Percentiles rank a stretch among this genome's conserved stretches.
phyloP scores from a whole-genome alignment of 805 yeast genomes.

The Wickerhamomyces tratensis region DNA sequence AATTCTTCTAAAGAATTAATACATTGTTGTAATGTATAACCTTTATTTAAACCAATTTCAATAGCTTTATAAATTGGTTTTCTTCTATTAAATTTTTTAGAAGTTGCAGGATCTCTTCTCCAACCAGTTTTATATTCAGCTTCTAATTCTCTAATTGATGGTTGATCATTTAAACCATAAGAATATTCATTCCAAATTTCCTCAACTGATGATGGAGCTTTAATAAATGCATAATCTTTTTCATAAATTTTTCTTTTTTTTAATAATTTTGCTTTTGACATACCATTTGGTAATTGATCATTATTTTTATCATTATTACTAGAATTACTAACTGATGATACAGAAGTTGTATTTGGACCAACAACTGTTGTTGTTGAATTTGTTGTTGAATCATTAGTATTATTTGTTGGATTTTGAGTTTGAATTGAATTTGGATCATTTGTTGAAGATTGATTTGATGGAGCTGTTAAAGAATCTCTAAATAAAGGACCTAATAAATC shows the following conservation, averaged over 20 bases:
- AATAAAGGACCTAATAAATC: background rate
- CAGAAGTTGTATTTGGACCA: too few relatives aligned
- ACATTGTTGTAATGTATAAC: constrained; percentile 31
- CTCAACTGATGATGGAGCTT: constrained; percentile 34
- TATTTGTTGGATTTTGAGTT: too few relatives aligned
- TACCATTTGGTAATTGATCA: background rate
- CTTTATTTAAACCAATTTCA: constrained; percentile 36
- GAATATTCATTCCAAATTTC: constrained; percentile 53
- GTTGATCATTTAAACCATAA: constrained; percentile 40
- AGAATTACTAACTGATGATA: too few relatives aligned
- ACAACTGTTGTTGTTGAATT: too few relatives aligned
- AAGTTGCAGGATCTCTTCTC: constrained; percentile 45
- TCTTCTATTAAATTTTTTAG: constrained; percentile 42
- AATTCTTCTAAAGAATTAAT: constrained; percentile 37
- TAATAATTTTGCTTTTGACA: constrained; percentile 2
- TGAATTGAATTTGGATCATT: too few relatives aligned
- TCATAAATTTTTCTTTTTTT: constrained; percentile 19
- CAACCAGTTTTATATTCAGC: constrained; percentile 40
- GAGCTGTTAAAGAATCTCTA: background rate
- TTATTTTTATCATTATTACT: too few relatives aligned
- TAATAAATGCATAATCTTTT: constrained; percentile 26
- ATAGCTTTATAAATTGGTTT: constrained; percentile 46
- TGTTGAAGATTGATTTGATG: too few relatives aligned
- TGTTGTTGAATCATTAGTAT: too few relatives aligned
- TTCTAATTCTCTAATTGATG: constrained; percentile 41